Conservation (phyloP, 768 basidiomycete genomes). For the Suillus hirtellus region DNA sequence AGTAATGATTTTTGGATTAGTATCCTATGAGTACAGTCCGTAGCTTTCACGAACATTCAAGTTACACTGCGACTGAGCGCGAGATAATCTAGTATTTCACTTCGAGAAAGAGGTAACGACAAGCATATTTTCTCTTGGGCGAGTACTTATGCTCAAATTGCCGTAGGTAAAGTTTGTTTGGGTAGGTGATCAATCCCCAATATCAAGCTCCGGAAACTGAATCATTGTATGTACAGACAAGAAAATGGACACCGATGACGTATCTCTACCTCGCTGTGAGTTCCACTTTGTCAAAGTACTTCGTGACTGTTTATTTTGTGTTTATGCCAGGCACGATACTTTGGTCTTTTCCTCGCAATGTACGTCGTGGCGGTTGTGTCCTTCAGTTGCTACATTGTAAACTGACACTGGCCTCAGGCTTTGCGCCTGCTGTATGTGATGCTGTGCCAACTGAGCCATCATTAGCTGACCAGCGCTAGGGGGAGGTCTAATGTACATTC, state of each 20-base stretch:
- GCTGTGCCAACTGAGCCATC: not conserved
- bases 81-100: not conserved
- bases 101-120: constrained; percentile 1
- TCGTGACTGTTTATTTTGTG: not conserved
- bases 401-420: not conserved
- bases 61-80: not conserved
- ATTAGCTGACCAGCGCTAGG: constrained; percentile 2
- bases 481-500: constrained; percentile 1
- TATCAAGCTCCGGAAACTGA: not conserved
- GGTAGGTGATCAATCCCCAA: not conserved
- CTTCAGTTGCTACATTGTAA: not conserved
- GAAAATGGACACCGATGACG: not conserved
- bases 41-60: not conserved
- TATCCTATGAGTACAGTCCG: constrained; percentile 5
- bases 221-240: not conserved
- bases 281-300: not conserved
- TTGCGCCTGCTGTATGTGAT: constrained; percentile 1
- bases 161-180: constrained; percentile 1
- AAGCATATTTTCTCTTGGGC: not conserved
- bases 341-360: not conserved
- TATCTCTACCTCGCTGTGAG: constrained; percentile 1
- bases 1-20: not conserved
- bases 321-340: not conserved
- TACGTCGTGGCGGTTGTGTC: not conserved
- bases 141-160: not conserved